Evolutionary conservation across 305 asterid genomes (phyloP), one percentile per base, ranked within the genome.

Genomic region (Withania somnifera): DNA sequence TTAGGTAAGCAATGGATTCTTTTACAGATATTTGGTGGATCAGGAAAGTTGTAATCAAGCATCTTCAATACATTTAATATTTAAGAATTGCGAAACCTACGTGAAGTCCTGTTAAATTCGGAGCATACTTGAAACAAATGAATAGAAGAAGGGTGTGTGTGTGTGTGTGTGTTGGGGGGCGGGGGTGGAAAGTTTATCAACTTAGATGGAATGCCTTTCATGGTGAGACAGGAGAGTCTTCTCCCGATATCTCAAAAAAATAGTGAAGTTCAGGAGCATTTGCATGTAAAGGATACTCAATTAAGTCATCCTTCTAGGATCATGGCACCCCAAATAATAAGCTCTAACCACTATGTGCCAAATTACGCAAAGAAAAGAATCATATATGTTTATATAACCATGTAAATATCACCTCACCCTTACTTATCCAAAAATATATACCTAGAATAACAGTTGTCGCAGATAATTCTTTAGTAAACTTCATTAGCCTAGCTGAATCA

Each of bases 401-500:
- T 6, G 11, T 68, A 20, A 38, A 40, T 68, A 38, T 40, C 34
- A 68, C 53, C 54, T 40, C 77, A 40, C 40, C 54, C 53, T 19
- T 30, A 61, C 11, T 61, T 1, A 67, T 32, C 50, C 14, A 67
- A 40, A 68, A 26, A 47, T 47, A 50, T 17, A 26, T 75, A 94
- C 98, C 99, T 91, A 97, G 87, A 82, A 86, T 84, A 83, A 93
- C 94, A 58, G 97, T 89, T 6, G 97, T 54, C 58, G 87, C 93
- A 42, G 97, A 91, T 76, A 97, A 87, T 83, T 91, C 98, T 89
- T 92, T 97, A 36, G 97, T 91, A 87, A 97, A 97, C 87, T 97
- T 97, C 91, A 86, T 92, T 50, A 94, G 88, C 91, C 98, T 91
- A 24, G 98, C 98, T 75, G 98, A 94, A 82, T 95, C 98, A 32